Percentiles rank a stretch among this genome's conserved stretches.
Conservation (phyloP, 2,329 filamentous ascomycete genomes). For the Meredithiella fracta region DNA sequence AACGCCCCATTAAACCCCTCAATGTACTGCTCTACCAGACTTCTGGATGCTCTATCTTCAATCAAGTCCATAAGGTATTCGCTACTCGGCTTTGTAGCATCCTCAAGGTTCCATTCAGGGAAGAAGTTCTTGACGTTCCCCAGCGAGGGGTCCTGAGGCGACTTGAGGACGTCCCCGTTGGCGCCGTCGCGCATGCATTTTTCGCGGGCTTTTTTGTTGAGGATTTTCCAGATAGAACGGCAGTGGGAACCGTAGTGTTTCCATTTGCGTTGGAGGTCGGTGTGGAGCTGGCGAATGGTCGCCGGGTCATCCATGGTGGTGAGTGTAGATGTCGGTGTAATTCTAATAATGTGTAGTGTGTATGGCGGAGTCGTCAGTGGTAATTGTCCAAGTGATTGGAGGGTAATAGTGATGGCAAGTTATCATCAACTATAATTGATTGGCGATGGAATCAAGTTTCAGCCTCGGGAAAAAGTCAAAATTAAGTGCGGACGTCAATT, state of each 20-base stretch:
- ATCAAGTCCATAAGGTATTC: conserved; percentile 25
- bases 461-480: not conserved
- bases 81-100: conserved; percentile 23
- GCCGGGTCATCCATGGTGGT: not conserved
- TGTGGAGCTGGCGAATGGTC: conserved; percentile 19
- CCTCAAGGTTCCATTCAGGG: conserved; percentile 29
- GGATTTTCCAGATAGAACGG: conserved; percentile 25
- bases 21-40: conserved; percentile 22
- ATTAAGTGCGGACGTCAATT: not conserved
- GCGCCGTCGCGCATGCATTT: conserved; percentile 23
- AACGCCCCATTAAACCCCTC: conserved; percentile 19
- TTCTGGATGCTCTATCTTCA: conserved; percentile 23
- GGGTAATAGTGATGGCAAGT: no score
- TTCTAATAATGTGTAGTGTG: not conserved
- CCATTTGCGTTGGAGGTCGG: conserved; percentile 26
- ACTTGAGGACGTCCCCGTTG: conserved; percentile 21
- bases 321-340: conserved; percentile 5
- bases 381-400: no score
- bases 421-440: no score
- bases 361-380: no score
- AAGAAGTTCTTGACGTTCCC: conserved; percentile 25
- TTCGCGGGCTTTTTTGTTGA: conserved; percentile 21
- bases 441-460: not conserved
- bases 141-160: conserved; percentile 20
- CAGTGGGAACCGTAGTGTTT: conserved; percentile 21